A percentile compares a stretch with the other conserved stretches of the same genome.
These are phyloP conservation scores for Ophiostoma tasmaniense DNA, from an alignment of 2,329 filamentous ascomycete genomes.

Conservation along the genomic window DNA sequence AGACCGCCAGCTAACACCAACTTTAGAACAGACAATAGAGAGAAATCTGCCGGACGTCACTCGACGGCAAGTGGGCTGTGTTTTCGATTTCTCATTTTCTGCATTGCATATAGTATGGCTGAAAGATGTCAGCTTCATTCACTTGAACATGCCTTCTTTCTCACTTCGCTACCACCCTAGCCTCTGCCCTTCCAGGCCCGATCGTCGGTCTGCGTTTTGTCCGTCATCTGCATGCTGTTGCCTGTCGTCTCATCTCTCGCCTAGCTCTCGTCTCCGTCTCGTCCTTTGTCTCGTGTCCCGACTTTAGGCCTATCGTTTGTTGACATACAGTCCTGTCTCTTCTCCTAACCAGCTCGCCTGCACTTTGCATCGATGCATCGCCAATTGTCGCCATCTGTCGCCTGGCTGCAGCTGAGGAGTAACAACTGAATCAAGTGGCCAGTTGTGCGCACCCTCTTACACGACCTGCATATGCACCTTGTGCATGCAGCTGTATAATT, in stretches of 20 bases:
- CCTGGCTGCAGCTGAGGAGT: conserved; percentile 15
- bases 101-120: not conserved
- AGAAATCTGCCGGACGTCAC: conserved; percentile 11
- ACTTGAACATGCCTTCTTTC: conserved; percentile 1
- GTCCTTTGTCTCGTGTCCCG: not conserved
- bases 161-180: not conserved
- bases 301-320: not conserved
- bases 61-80: conserved; percentile 9
- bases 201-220: not conserved
- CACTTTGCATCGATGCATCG: conserved; percentile 13
- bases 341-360: not conserved
- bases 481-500: conserved; percentile 5
- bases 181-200: not conserved
- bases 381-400: conserved; percentile 9
- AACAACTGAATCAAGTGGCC: conserved; percentile 15
- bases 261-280: not conserved
- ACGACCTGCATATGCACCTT: conserved; percentile 15
- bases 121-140: not conserved
- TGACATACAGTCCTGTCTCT: not conserved
- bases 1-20: conserved; percentile 10
- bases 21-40: not conserved
- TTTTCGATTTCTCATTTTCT: not conserved
- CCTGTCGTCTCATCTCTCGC: not conserved
- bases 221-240: not conserved
- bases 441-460: conserved; percentile 16